Evolutionary conservation across 352 stramenopile genomes (phyloP).

Genomic region (Blastocystis sp.): DNA sequence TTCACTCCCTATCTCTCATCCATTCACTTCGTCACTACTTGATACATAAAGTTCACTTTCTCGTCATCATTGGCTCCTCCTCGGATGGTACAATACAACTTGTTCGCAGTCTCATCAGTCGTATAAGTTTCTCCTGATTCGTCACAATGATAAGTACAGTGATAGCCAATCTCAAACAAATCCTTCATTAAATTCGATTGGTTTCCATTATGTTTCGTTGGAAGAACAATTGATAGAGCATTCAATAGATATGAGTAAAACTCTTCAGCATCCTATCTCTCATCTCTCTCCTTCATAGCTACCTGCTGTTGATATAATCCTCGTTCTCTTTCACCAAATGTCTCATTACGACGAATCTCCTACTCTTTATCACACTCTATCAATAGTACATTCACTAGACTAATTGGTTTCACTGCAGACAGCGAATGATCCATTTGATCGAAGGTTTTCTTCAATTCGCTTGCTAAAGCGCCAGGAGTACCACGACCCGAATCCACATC

Average conservation of each 20-base stretch:
- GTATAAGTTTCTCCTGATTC: constrained; percentile 75
- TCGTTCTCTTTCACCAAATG: background rate
- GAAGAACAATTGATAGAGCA: constrained; percentile 64
- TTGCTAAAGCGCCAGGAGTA: background rate
- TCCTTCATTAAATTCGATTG: constrained; percentile 19
- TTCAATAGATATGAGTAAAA: constrained; percentile 72
- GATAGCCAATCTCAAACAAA: constrained; percentile 80
- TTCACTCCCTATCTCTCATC: constrained; percentile 78
- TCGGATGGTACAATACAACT: constrained; percentile 95
- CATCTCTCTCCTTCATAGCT: background rate
- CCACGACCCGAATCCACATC: background rate
- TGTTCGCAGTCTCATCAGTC: constrained; percentile 84
- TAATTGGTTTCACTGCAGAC: background rate
- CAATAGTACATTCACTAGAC: background rate
- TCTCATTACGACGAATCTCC: constrained; percentile 41
- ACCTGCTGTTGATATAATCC: constrained; percentile 51
- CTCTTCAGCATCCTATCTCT: constrained; percentile 78
- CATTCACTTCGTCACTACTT: background rate
- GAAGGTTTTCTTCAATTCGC: constrained; percentile 12
- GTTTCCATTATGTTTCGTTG: background rate
- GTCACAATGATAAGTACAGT: constrained; percentile 58
- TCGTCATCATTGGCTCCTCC: constrained; percentile 71
- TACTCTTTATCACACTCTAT: background rate
- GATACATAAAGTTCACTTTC: constrained; percentile 86
- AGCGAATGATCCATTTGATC: background rate